Base-by-base conservation (phyloP, 2,329 filamentous ascomycete genomes). In the Fusarium odoratissimum region DNA sequence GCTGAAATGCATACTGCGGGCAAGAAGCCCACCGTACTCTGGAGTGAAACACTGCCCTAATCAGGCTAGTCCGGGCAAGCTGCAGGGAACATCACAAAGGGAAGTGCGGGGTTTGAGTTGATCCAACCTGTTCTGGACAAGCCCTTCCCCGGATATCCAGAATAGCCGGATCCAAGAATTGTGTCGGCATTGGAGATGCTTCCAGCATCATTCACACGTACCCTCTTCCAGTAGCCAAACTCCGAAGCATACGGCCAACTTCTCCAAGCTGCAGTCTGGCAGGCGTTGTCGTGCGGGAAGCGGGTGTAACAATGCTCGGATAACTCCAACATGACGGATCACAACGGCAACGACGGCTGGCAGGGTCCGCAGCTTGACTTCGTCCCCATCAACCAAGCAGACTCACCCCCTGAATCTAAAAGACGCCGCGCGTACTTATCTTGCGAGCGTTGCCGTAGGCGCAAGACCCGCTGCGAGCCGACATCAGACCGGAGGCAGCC, bases 391-490 rank as follows among this genome's bases (percentile, higher is more conserved):
- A 46, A 46, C 44, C 17, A 46, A 10, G 25, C 25, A 21, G 10
- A 7, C 12, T 28, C 44, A 7, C 44, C 44, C 7, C 25, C 25
- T 21, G 25, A 28, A 28, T 46, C 44, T 14, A 46, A 46, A 28
- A 8, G 44, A 21, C 44, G 44, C 25, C 44, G 25, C 16, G 25
- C 25, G 5, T 46, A 46, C 25, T 10, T 46, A 13, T 46, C 44
- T 46, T 46, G 25, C 44, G 44, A 46, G 21, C 69, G 69, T 4
- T 71, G 66, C 12, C 49, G 69, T 17, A 71, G 49, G n/a, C 69
- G 66, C 28, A 71, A 71, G 42, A 54, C 58, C 46, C 61, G 61
- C 0, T 71, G 69, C 21, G 66, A 71, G 21, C 66, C 69, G 8
- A 30, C 49, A 19, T 21, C 12, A 3, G 33, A 14, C 14, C 45